Conservation (phyloP, 2,329 filamentous ascomycete species). For the Fusarium piperis region DNA sequence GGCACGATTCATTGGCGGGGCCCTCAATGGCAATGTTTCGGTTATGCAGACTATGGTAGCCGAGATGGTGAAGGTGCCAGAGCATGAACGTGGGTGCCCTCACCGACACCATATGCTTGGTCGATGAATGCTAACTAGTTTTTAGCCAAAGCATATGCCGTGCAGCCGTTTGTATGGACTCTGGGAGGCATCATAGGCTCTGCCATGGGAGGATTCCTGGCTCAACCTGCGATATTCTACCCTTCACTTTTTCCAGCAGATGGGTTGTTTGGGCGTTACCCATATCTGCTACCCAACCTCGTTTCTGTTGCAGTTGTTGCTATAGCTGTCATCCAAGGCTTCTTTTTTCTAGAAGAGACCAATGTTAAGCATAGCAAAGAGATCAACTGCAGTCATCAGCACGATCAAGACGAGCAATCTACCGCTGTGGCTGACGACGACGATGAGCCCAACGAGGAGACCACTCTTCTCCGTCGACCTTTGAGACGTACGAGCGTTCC, state of each 20-base stretch:
- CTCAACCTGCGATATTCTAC: slow-evolving; percentile 65
- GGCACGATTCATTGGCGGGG: slow-evolving; percentile 85
- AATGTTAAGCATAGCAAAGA: slow-evolving; percentile 31
- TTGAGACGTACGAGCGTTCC: slow-evolving; percentile 22
- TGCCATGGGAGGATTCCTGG: slow-evolving; percentile 81
- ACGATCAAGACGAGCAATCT: slow-evolving; percentile 33
- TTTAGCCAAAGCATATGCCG: slow-evolving; percentile 75
- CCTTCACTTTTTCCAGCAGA: slow-evolving; percentile 71
- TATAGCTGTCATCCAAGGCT: slow-evolving; percentile 71
- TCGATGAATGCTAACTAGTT: not conserved
- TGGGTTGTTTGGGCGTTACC: slow-evolving; percentile 67
- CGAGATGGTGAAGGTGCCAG: slow-evolving; percentile 89
- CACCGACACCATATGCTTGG: fast-evolving
- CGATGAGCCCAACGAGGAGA: slow-evolving; percentile 30
- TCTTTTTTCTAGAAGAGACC: slow-evolving; percentile 67
- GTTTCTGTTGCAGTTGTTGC: slow-evolving; percentile 72
- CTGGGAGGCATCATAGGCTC: slow-evolving; percentile 90
- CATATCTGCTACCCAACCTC: slow-evolving; percentile 57
- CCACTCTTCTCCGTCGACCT: slow-evolving; percentile 29
- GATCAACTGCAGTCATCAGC: not conserved
- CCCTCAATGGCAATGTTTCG: slow-evolving; percentile 90
- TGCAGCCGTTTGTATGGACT: slow-evolving; percentile 89
- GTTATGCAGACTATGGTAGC: slow-evolving; percentile 90
- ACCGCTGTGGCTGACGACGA: slow-evolving; percentile 30
- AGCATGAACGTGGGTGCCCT: slow-evolving; percentile 70